Base-by-base conservation (phyloP, 768 basidiomycete species). In the Lactarius akahatsu region DNA sequence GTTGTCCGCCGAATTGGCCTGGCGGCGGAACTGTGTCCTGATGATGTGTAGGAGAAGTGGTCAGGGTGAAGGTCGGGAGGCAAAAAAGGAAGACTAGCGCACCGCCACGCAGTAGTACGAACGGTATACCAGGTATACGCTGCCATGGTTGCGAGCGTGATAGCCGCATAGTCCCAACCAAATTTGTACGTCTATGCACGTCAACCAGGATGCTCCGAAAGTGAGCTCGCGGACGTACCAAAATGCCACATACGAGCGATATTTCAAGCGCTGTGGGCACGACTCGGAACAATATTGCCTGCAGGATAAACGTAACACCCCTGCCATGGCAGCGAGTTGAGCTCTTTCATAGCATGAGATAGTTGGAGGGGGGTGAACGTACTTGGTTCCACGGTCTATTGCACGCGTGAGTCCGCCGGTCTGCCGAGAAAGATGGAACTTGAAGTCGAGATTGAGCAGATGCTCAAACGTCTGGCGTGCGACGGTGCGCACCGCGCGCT, bases 311-410 rank as follows among this genome's bases (percentile, higher is more conserved):
- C 0, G 94, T 92, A 66, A 99, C 98, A 43, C 97, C 97, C 77
- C 95, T 98, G 72, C 34, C 50, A 68, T n/a, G 26, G 4, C 8
- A 23, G 36, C 15, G 23, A 43, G 41, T 3, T 57, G 40, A 66
- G 52, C 18, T 50, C 30, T 30, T 59, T 38, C 55, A 57, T 64
- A 2, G 52, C 36, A n/a, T 1, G 26, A 41, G 56, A 43, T 57
- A 20, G 26, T 3, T 18, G 0, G 8, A 57, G 13, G 74, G 83
- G 2, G 30, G 11, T 23, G 50, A 6, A 62, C 65, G 72, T 71
- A 97, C 94, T 98, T 99, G 38, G 97, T 98, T 38, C 97, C 97
- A 16, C 97, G 84, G 75, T 99, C 97, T 70, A 99, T 98, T 5
- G 97, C 97, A 52, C 97, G 81, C 2, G 95, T 98, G 55, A 99